Conservation (phyloP, 495 filamentous ascomycete species). For the Chaetomidium leptoderma region DNA sequence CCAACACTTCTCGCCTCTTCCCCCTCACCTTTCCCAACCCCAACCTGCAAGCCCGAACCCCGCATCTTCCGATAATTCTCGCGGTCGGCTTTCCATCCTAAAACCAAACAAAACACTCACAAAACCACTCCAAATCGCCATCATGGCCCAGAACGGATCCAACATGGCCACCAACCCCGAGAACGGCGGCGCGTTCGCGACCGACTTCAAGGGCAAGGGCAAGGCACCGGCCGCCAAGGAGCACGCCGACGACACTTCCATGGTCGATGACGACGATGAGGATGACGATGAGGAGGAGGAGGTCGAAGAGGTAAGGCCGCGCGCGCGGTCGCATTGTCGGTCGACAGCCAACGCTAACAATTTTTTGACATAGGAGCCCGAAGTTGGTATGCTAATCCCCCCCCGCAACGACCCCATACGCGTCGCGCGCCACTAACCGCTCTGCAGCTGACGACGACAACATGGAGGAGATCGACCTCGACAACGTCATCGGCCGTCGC, state of each 20-base stretch:
- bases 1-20: constrained; percentile 11
- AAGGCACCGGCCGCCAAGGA: constrained; percentile 55
- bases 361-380: constrained; percentile 28
- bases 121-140: constrained; percentile 15
- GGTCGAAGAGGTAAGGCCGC: constrained; percentile 55
- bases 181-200: constrained; percentile 28
- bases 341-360: constrained; percentile 22
- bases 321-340: neutral
- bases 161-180: constrained; percentile 29
- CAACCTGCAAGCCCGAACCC: neutral
- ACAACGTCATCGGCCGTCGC: constrained; percentile 87
- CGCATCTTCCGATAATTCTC: neutral
- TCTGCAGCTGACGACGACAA: constrained; percentile 60
- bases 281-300: constrained; percentile 61
- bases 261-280: constrained; percentile 59
- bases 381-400: constrained; percentile 40
- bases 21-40: constrained; percentile 5
- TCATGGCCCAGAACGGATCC: constrained; percentile 41
- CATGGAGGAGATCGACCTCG: constrained; percentile 82
- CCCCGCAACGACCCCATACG: neutral
- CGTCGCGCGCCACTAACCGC: constrained; percentile 6
- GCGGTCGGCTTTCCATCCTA: neutral
- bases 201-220: constrained; percentile 45
- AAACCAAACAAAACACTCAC: neutral
- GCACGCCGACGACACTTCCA: constrained; percentile 53